phyloP scores from a whole-genome alignment of 2,329 filamentous ascomycete species.

The Zymoseptoria brevis region DNA sequence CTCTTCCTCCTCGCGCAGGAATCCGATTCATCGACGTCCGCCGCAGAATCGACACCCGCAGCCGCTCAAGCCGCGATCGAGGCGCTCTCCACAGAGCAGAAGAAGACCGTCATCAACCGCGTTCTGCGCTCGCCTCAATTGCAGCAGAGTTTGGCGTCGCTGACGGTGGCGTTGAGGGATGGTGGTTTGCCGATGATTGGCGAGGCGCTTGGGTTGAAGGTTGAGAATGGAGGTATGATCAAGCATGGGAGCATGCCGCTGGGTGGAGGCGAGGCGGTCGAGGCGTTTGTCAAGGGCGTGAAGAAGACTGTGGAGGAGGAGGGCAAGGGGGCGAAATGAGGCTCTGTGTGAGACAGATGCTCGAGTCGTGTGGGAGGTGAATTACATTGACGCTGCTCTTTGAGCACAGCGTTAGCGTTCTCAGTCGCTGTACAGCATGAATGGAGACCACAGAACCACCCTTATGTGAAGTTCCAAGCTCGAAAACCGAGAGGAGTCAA shows the following conservation, averaged over 20 bases:
- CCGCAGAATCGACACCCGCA: constrained; percentile 52
- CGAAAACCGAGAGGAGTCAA: background rate
- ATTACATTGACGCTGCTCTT: background rate
- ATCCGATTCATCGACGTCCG: constrained; percentile 46
- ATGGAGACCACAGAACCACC: background rate
- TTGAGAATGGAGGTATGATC: constrained; percentile 79
- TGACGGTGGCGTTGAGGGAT: constrained; percentile 82
- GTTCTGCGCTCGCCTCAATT: constrained; percentile 88
- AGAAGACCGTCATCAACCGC: constrained; percentile 70
- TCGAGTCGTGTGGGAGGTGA: background rate
- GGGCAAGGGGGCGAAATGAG: constrained; percentile 19
- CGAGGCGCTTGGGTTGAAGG: constrained; percentile 71
- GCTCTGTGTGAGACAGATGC: background rate
- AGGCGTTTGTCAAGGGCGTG: constrained; percentile 84
- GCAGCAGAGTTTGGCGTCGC: constrained; percentile 70
- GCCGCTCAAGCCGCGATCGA: constrained; percentile 65
- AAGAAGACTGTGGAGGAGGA: constrained; percentile 66
- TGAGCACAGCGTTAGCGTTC: background rate
- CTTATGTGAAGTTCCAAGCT: background rate
- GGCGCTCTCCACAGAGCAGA: constrained; percentile 65
- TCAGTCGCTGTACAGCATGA: background rate
- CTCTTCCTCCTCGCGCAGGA: constrained; percentile 71
- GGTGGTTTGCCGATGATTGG: constrained; percentile 85
- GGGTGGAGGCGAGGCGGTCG: constrained; percentile 79
- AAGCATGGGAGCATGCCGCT: constrained; percentile 71